Percentiles rank a stretch among this genome's conserved stretches.
Conservation (phyloP, 106 monocot species). For the Dioscorea zingiberensis region DNA sequence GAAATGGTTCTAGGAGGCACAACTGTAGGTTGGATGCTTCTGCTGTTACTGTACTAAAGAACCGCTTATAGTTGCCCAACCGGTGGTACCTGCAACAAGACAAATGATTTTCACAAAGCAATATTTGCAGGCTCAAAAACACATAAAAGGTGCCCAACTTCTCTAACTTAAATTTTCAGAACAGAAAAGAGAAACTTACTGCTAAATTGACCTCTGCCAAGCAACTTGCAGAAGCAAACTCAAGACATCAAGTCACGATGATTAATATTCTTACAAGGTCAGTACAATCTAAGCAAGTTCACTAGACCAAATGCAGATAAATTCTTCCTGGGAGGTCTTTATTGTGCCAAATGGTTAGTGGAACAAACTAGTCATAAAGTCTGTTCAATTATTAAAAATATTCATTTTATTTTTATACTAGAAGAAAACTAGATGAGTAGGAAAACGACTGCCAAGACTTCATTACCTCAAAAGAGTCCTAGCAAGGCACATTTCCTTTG, state of each 20-base stretch:
- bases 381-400: no score
- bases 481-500: slow-evolving; percentile 77
- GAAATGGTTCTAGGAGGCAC: slow-evolving; percentile 72
- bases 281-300: no score
- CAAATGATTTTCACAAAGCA: not conserved
- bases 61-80: slow-evolving; percentile 75
- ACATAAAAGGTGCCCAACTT: no score
- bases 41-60: slow-evolving; percentile 50
- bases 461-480: slow-evolving; percentile 63
- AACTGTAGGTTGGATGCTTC: slow-evolving; percentile 68
- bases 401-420: no score
- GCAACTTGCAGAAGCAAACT: no score
- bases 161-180: no score
- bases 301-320: not conserved
- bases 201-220: not conserved
- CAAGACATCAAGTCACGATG: no score
- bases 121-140: not conserved
- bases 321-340: not conserved
- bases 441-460: not conserved
- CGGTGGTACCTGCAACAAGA: slow-evolving; percentile 49
- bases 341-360: no score
- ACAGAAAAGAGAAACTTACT: not conserved
- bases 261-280: no score
- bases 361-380: no score
- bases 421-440: no score